phyloP scores from a whole-genome alignment of 2,329 filamentous ascomycete genomes.

The Colletotrichum melonis region DNA sequence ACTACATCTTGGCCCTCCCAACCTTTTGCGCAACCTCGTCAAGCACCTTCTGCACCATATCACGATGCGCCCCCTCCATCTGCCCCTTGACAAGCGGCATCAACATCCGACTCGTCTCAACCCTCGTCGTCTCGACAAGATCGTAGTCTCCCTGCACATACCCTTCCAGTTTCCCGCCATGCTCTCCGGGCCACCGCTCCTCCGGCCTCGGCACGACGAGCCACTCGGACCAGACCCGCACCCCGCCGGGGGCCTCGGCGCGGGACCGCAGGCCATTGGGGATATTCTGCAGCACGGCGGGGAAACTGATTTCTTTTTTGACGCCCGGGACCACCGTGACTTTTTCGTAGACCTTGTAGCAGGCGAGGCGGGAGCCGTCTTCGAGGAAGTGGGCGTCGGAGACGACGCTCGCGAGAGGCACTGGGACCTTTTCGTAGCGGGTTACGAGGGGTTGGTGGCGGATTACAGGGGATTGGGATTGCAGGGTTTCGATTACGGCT shows the following conservation, averaged over 20 bases:
- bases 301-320: conserved; percentile 53
- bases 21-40: conserved; percentile 42
- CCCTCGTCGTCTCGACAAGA: conserved; percentile 45
- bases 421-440: conserved; percentile 48
- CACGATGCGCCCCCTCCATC: conserved; percentile 44
- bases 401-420: conserved; percentile 46
- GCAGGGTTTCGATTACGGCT: conserved; percentile 51
- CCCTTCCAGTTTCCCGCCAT: conserved; percentile 16
- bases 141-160: conserved; percentile 44
- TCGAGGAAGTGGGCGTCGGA: conserved; percentile 55
- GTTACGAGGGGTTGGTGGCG: conserved; percentile 51
- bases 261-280: conserved; percentile 54
- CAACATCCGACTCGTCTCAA: conserved; percentile 48
- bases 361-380: conserved; percentile 46
- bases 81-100: conserved; percentile 49
- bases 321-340: conserved; percentile 52
- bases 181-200: conserved; percentile 35
- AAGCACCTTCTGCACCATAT: conserved; percentile 46
- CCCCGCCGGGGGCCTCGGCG: conserved; percentile 55
- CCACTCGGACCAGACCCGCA: conserved; percentile 54
- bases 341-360: conserved; percentile 45
- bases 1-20: conserved; percentile 22
- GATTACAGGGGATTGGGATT: conserved; percentile 55
- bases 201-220: conserved; percentile 39
- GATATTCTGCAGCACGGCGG: conserved; percentile 56